Percentiles rank a stretch among this genome's conserved stretches.
These are phyloP conservation scores for Aureobasidium sp. DNA, from an alignment of 2,329 filamentous ascomycete genomes.

Conservation along the genomic window DNA sequence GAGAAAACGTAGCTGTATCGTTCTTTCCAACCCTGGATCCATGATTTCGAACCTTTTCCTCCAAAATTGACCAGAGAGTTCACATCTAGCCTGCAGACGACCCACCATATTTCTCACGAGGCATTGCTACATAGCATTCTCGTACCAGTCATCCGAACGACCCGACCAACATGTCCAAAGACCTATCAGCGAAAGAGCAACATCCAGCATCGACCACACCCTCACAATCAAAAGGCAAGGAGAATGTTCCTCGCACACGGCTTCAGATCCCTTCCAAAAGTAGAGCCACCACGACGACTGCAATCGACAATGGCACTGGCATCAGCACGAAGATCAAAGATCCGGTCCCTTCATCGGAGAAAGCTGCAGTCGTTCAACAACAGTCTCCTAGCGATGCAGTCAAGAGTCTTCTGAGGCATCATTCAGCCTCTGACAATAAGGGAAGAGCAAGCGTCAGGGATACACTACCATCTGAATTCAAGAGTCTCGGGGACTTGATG, in stretches of 20 bases:
- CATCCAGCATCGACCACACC: not conserved
- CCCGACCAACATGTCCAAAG: not conserved
- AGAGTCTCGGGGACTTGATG: not conserved
- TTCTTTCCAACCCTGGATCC: not conserved
- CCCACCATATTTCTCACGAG: not conserved
- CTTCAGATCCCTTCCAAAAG: not conserved
- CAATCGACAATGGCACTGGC: not conserved
- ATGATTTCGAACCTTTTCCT: not conserved
- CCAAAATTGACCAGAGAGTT: not conserved
- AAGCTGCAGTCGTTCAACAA: no score
- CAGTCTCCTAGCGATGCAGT: no score
- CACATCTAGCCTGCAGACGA: not conserved
- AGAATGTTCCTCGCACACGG: not conserved
- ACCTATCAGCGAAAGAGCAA: not conserved
- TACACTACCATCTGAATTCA: not conserved
- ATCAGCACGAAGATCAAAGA: no score
- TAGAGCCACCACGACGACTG: not conserved
- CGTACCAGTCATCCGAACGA: not conserved
- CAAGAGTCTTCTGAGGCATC: no score
- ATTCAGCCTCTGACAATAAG: no score
- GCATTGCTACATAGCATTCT: not conserved
- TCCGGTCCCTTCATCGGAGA: no score
- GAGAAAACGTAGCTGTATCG: not conserved
- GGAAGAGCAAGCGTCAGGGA: no score
- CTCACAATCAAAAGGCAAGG: not conserved